A percentile compares a stretch with the other conserved stretches of the same genome.
Evolutionary conservation across 306 rosid genomes (phyloP).

Genomic region (Quercus glauca): DNA sequence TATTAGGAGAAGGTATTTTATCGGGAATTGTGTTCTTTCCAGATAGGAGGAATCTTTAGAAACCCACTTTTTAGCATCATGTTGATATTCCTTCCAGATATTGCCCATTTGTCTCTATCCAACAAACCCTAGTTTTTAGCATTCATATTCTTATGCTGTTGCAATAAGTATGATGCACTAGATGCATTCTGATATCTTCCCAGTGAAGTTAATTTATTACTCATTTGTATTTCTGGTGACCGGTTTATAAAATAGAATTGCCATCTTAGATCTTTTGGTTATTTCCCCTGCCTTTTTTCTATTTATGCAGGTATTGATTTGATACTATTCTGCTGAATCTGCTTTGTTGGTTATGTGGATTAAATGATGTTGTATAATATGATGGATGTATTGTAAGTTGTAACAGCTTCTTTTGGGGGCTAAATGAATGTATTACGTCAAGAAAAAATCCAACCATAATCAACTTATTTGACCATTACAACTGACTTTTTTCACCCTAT

Average conservation of each 20-base stretch:
- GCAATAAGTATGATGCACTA: conserved; percentile 7
- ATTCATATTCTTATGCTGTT: conserved; percentile 19
- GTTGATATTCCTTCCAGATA: background rate
- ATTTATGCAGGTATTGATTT: background rate
- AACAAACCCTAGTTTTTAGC: conserved; percentile 4
- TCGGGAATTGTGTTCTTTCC: background rate
- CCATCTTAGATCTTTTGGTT: background rate
- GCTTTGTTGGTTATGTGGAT: background rate
- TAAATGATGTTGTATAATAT: background rate
- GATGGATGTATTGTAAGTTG: background rate
- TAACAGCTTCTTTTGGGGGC: background rate
- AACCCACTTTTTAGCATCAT: conserved; percentile 7
- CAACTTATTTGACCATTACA: background rate
- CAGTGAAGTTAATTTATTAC: background rate
- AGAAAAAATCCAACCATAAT: background rate
- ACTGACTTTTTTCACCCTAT: background rate
- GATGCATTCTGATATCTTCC: conserved; percentile 1
- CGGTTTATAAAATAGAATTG: background rate
- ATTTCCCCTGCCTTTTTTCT: background rate
- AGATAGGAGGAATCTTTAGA: conserved; percentile 17
- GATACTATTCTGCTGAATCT: background rate
- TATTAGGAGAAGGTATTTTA: conserved; percentile 21
- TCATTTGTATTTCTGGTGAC: background rate
- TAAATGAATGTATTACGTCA: background rate
- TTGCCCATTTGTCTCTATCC: conserved; percentile 5